Evolutionary conservation across 345 rosid species (phyloP), one percentile per base, ranked within the genome.

Genomic region (Dimocarpus longan): DNA sequence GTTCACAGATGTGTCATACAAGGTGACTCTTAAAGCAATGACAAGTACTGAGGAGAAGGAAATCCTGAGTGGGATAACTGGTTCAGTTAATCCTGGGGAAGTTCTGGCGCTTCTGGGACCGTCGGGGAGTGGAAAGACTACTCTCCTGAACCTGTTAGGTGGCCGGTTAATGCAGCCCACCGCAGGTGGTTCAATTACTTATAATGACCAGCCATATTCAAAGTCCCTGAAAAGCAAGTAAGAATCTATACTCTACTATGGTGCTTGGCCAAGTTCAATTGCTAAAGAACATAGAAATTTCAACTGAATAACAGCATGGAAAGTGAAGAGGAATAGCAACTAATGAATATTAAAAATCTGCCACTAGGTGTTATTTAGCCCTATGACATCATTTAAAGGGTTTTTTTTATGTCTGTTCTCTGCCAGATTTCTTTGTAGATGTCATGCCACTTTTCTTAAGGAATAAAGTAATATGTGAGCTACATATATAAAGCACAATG

Each of bases 51-150:
- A 66, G 70, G 97, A 96, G 77, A 94, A 89, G 84, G 89, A 91
- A 24, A 93, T 94, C 52, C 76, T 96, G 88, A 85, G 75, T 83
- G 98, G 99, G 50, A 93, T 96, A 24, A 82, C 84, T 5, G 99
- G 99, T 26, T 86, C 91, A 13, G 99, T 89, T 7, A 84, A 56
- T 84, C 98, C 99, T 0, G 97, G 99, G 48, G 97, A 96, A 85
- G 97, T 96, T 74, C 84, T 96, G 57, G 99, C 99, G 5, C 97
- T 96, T 63, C 94, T 96, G 99, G 99, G 99, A 73, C 99, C 99
- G 74, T 96, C 99, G 11, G 99, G 99, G 68, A 94, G 99, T 82
- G 99, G 99, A 28, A 96, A 96, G 84, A 94, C 99, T 8, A 84
- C 97, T 43, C 94, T 96, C 50, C 84, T 96, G 76, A 96, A 84